phyloP scores from a whole-genome alignment of 169 alveolate species.

The Cryptosporidium sp. region DNA sequence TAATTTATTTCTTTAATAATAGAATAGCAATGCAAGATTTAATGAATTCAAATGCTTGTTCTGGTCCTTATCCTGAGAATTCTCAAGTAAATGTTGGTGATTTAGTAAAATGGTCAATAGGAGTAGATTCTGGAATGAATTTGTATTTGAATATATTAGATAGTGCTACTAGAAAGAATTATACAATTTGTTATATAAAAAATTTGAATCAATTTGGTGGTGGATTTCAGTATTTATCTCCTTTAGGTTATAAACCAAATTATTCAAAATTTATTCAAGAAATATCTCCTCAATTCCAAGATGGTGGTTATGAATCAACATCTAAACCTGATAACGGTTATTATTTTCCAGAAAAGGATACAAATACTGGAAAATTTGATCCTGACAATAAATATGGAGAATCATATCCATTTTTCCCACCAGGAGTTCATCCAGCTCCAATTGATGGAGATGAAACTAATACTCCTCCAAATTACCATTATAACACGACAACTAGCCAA shows the following conservation, averaged over 20 bases:
- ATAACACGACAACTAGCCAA: constrained; percentile 31
- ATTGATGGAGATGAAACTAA: constrained; percentile 3
- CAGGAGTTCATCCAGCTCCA: constrained; percentile 48
- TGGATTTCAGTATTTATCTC: constrained; percentile 29
- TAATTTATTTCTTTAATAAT: background rate
- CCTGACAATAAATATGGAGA: constrained; percentile 26
- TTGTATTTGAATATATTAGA: constrained; percentile 39
- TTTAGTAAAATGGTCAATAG: too few species aligned
- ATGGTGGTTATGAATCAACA: constrained; percentile 33
- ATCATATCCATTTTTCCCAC: background rate
- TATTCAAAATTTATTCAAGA: constrained; percentile 28
- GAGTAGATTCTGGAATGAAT: too few species aligned
- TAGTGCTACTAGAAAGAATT: background rate
- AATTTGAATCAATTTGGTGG: constrained; percentile 31
- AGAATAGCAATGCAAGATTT: too few species aligned
- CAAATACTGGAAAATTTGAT: background rate
- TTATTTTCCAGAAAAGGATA: background rate
- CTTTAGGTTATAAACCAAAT: constrained; percentile 45
- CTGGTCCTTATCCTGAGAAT: too few species aligned
- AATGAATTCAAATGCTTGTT: too few species aligned
- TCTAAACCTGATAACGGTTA: background rate
- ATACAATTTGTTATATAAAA: constrained; percentile 38
- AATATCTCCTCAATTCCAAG: background rate
- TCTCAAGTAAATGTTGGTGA: too few species aligned
- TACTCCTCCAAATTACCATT: constrained; percentile 22